These are phyloP conservation scores for Tulasnella sp. DNA, from an alignment of 768 basidiomycete genomes.

Conservation along the genomic window DNA sequence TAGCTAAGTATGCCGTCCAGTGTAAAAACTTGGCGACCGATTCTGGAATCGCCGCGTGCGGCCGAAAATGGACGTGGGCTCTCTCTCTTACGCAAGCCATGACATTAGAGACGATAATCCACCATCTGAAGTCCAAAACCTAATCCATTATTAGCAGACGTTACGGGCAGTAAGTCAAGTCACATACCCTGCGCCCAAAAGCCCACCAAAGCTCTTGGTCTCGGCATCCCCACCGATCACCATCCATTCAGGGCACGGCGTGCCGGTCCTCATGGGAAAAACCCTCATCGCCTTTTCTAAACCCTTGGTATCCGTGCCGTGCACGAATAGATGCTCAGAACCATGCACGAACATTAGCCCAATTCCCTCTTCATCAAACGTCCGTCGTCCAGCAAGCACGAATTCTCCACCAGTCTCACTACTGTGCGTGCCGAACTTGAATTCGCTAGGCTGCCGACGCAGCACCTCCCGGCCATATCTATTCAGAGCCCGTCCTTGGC, in stretches of 20 bases:
- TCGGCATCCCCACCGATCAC: constrained; percentile 29
- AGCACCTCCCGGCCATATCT: constrained; percentile 20
- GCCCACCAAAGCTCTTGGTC: constrained; percentile 19
- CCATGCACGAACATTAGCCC: constrained; percentile 33
- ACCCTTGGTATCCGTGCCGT: constrained; percentile 26
- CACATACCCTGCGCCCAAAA: constrained; percentile 34
- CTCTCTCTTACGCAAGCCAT: constrained; percentile 18
- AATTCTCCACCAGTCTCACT: not conserved
- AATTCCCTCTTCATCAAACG: not conserved
- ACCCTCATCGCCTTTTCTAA: constrained; percentile 30
- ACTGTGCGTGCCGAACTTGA: constrained; percentile 1
- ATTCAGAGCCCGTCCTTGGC: constrained; percentile 18
- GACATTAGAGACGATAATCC: constrained; percentile 28
- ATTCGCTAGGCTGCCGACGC: not conserved
- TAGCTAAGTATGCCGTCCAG: not conserved
- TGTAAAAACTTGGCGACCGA: not conserved
- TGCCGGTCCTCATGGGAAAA: constrained; percentile 32
- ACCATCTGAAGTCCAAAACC: constrained; percentile 29
- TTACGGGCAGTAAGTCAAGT: not conserved
- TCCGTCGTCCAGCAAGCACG: constrained; percentile 12
- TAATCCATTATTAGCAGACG: not conserved
- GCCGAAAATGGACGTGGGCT: not conserved
- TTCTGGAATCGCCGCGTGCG: not conserved
- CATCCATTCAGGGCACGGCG: constrained; percentile 34
- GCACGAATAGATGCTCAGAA: constrained; percentile 24